These are phyloP conservation scores for Panicum miliaceum DNA, from an alignment of 176 grass and related monocot species.

Conservation along the genomic window DNA sequence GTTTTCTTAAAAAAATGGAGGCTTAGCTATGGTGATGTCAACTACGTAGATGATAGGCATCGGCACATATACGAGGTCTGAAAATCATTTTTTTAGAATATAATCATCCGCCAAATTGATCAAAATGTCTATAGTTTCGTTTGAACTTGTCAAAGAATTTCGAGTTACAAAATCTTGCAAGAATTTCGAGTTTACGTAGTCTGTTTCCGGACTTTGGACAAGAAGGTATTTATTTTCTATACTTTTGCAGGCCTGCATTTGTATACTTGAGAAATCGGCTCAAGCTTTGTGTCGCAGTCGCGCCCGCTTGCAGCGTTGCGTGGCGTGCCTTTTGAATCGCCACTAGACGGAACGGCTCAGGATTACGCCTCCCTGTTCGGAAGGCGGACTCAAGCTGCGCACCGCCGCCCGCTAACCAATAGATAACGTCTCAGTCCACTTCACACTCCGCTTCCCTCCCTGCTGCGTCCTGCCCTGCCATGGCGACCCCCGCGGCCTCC, in stretches of 20 bases:
- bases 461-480: neutral
- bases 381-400: neutral
- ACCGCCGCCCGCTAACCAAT: neutral
- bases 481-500: conserved; percentile 38
- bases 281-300: neutral
- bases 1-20: conserved; percentile 13
- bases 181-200: too few species aligned
- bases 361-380: neutral
- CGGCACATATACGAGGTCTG: conserved; percentile 55
- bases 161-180: neutral
- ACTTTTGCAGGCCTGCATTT: neutral
- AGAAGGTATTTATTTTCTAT: neutral
- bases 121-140: too few species aligned
- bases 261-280: neutral
- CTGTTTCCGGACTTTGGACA: too few species aligned
- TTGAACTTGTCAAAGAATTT: too few species aligned
- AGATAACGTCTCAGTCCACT: conserved; percentile 16
- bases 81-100: too few species aligned
- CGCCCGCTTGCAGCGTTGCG: too few species aligned
- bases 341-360: neutral
- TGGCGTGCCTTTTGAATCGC: too few species aligned
- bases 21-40: conserved; percentile 65
- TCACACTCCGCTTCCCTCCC: neutral
- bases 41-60: conserved; percentile 75
- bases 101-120: too few species aligned